phyloP scores from a whole-genome alignment of 2,329 filamentous ascomycete species.

The Aspergillus chevalieri region DNA sequence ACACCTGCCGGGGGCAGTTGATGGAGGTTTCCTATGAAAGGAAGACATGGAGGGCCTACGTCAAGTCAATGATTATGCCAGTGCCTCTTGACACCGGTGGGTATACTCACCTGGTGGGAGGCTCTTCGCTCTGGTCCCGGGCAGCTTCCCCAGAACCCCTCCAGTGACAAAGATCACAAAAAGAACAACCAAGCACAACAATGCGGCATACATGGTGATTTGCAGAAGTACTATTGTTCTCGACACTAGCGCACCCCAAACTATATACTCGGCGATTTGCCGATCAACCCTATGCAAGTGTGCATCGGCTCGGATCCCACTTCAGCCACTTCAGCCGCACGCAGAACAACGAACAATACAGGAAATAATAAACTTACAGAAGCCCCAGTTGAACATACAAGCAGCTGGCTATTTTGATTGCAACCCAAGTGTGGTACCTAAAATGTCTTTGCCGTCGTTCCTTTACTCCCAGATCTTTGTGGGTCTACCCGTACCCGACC shows the following conservation, averaged over 20 bases:
- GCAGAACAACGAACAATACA: not conserved
- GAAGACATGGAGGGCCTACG: constrained; percentile 36
- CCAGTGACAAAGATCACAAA: not conserved
- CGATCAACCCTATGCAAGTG: not conserved
- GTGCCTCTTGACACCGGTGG: not conserved
- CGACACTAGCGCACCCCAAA: not conserved
- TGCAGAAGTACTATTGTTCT: not conserved
- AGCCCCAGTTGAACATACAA: not conserved
- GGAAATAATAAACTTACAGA: not conserved
- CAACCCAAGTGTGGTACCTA: not conserved
- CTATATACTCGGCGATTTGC: not conserved
- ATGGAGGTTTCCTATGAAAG: constrained; percentile 39
- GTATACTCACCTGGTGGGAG: not conserved
- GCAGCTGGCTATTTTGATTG: not conserved
- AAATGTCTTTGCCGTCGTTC: not conserved
- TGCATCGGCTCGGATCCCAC: not conserved
- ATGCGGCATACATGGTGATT: not conserved
- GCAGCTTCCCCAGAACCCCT: not conserved
- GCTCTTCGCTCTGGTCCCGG: no score
- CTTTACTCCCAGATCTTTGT: not conserved
- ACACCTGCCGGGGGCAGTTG: constrained; percentile 31
- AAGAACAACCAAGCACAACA: not conserved
- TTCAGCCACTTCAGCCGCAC: no score
- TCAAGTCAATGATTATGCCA: no score
- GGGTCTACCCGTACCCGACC: not conserved